phyloP scores from a whole-genome alignment of 176 grass and related monocot species.

The Panicum miliaceum region DNA sequence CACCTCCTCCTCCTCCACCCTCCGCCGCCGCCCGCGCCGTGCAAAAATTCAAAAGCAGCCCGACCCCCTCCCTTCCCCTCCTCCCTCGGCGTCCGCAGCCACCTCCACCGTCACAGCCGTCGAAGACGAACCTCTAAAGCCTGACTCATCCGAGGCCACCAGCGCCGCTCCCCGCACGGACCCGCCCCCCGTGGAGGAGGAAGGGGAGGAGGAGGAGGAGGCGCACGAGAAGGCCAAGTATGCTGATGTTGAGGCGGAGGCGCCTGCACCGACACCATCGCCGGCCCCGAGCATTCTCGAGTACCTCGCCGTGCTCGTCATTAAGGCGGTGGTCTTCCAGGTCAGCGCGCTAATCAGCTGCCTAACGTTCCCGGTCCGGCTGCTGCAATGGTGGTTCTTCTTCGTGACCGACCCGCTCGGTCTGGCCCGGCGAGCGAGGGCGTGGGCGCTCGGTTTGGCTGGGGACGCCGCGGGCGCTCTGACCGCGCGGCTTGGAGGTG shows the following conservation, averaged over 20 bases:
- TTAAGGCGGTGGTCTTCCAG: conserved; percentile 74
- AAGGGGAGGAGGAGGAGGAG: not conserved
- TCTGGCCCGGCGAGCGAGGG: conserved; percentile 37
- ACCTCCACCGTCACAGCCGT: conserved; percentile 31
- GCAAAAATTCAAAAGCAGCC: conserved; percentile 26
- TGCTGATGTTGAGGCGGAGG: not conserved
- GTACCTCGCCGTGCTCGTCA: conserved; percentile 48
- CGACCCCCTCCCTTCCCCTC: not conserved
- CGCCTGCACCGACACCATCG: not conserved
- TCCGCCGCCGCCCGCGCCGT: conserved; percentile 46
- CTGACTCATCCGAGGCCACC: conserved; percentile 29
- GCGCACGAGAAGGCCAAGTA: not conserved
- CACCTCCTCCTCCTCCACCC: conserved; percentile 35
- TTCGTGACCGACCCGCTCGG: conserved; percentile 65
- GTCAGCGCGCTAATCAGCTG: conserved; percentile 57
- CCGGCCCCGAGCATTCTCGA: conserved; percentile 46
- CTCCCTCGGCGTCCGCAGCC: conserved; percentile 30
- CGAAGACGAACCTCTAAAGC: conserved; percentile 35
- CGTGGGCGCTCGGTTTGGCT: conserved; percentile 37
- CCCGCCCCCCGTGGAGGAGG: not conserved
- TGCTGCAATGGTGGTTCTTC: conserved; percentile 64
- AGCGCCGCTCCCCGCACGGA: conserved; percentile 10
- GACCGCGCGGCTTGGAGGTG: conserved; percentile 36
- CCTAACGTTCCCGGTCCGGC: conserved; percentile 65
- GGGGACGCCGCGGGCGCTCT: conserved; percentile 44